Base-by-base conservation (phyloP, 345 rosid species). In the Raphanus raphanistrum region DNA sequence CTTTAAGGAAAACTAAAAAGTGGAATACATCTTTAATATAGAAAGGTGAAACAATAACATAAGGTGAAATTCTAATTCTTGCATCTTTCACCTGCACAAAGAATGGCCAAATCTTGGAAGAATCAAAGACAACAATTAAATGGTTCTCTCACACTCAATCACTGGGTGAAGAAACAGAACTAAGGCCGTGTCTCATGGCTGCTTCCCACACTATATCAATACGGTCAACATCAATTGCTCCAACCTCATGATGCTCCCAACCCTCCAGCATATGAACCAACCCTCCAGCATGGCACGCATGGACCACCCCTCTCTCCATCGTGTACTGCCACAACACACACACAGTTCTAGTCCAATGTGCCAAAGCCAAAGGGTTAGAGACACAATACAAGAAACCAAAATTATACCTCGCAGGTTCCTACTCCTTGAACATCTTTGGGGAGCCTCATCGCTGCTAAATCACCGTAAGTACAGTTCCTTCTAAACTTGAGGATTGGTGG, bases 211-310 rank as follows among this genome's bases (percentile, higher is more conserved):
- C 98, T 2, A 86, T 5, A 83, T 93, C 98, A 41, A 96, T 96
- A 70, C 90, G 87, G 15, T 88, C 94, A 3, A 96, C 97, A 13
- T 96, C 94, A 2, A 96, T 72, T 0, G 97, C 93, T 7, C 99
- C 99, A 68, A 96, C 98, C 83, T 96, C 99, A 70, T 96, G 97
- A 78, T 93, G 97, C 21, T 83, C 76, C 96, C 97, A 96, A 1
- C 98, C 99, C 74, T 96, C 93, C 1, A 96, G 74, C 21, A 81
- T 72, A 82, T 96, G 99, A 61, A 96, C 97, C 82, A 93, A 90
- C 0, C 98, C 99, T 1, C 99, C 99, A 1, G 98, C 99, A 75
- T 96, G 99, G 76, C 99, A 96, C 26, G 99, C 99, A 55, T 96
- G 99, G 0, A 93, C 98, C 3, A 90, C 97, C 58, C 99, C 99